phyloP scores from a whole-genome alignment of 2,329 filamentous ascomycete species.

The Aureobasidium leucospermi region DNA sequence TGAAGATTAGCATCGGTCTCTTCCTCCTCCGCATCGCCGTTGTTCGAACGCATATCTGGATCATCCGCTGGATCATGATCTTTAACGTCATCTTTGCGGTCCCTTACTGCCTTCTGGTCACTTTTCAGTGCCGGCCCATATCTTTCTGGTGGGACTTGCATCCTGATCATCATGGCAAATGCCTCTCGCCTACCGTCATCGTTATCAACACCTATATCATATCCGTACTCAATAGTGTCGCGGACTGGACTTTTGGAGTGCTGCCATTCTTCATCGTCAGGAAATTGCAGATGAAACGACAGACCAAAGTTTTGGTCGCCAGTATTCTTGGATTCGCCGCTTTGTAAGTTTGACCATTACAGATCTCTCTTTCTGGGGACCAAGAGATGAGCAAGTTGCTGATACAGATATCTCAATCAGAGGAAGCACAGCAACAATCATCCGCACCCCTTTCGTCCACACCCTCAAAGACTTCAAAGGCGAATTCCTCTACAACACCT shows the following conservation, averaged over 20 bases:
- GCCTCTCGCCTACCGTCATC: slow-evolving; percentile 39
- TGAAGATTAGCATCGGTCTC: slow-evolving; percentile 47
- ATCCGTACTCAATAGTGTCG: slow-evolving; percentile 32
- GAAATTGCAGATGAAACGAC: slow-evolving; percentile 32
- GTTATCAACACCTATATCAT: slow-evolving; percentile 33
- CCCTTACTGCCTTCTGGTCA: slow-evolving; percentile 44
- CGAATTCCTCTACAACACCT: slow-evolving; percentile 39
- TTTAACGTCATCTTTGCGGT: slow-evolving; percentile 39
- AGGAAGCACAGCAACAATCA: slow-evolving; percentile 46
- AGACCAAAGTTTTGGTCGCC: slow-evolving; percentile 32
- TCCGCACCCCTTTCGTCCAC: slow-evolving; percentile 39
- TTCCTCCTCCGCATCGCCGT: slow-evolving; percentile 48
- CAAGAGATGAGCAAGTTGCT: slow-evolving; percentile 6
- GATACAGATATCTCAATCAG: neutral
- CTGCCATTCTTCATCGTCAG: slow-evolving; percentile 36
- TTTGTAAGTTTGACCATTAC: slow-evolving; percentile 36
- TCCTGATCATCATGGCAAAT: slow-evolving; percentile 32
- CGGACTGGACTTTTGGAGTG: slow-evolving; percentile 35
- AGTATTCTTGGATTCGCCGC: slow-evolving; percentile 34
- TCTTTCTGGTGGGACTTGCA: slow-evolving; percentile 44
- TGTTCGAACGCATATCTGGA: slow-evolving; percentile 36
- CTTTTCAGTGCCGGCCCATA: slow-evolving; percentile 48
- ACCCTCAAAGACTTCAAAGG: slow-evolving; percentile 31
- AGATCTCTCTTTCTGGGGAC: slow-evolving; percentile 18
- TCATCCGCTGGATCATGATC: slow-evolving; percentile 42